These are phyloP conservation scores for Chimonanthus praecox DNA, from an alignment of 164 flowering plant genomes.

Conservation along the genomic window DNA sequence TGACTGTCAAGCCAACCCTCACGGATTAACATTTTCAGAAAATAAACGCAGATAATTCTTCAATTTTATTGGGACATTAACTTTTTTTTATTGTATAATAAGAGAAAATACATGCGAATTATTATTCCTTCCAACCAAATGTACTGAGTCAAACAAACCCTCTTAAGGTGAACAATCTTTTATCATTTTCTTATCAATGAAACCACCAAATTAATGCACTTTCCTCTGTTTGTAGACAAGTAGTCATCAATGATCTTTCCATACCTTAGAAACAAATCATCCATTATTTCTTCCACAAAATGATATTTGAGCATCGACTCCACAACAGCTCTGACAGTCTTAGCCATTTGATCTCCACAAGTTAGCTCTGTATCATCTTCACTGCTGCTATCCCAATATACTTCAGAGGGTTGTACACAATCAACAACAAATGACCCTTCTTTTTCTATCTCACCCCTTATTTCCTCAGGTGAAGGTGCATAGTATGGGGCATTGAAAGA, in stretches of 20 bases:
- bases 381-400: constrained; percentile 38
- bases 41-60: no score
- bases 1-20: no score
- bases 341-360: constrained; percentile 29
- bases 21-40: no score
- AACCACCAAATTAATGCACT: constrained; percentile 23
- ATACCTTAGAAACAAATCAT: constrained; percentile 33
- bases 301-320: constrained; percentile 44
- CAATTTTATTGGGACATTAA: no score
- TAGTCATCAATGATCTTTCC: constrained; percentile 21
- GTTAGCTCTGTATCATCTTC: neutral
- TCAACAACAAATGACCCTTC: constrained; percentile 43
- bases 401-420: constrained; percentile 21
- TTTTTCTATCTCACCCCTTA: constrained; percentile 27
- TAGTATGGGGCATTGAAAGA: constrained; percentile 45
- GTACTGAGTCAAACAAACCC: no score
- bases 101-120: no score
- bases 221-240: constrained; percentile 15
- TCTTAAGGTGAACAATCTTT: no score
- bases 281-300: constrained; percentile 39
- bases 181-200: constrained; percentile 25
- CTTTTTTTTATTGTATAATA: no score
- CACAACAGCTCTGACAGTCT: constrained; percentile 38
- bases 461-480: constrained; percentile 37
- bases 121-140: no score